A percentile compares a stretch with the other conserved stretches of the same genome.
Evolutionary conservation across 768 basidiomycete species (phyloP).

Genomic region (Panaeolus cyanescens): DNA sequence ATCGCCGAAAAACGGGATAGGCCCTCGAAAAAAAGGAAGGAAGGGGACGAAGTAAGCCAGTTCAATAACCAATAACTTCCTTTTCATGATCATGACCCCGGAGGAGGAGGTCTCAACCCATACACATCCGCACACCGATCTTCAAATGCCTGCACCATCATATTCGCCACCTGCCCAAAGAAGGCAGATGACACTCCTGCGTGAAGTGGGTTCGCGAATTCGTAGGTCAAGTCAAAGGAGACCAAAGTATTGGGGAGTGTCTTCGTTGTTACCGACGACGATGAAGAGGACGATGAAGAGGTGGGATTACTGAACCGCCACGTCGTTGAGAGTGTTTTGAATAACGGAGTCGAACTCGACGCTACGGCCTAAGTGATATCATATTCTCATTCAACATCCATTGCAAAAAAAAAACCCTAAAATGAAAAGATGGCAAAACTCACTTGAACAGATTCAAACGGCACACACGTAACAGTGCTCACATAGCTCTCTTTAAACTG

Average conservation of each 20-base stretch:
- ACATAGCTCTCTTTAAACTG: conserved; percentile 86
- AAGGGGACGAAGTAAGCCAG: no score
- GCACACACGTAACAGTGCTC: conserved; percentile 80
- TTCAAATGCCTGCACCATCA: conserved; percentile 95
- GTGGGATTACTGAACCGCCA: conserved; percentile 19
- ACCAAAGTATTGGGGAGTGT: conserved; percentile 68
- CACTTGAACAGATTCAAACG: conserved; percentile 80
- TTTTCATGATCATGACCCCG: background rate
- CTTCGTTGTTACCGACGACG: conserved; percentile 8
- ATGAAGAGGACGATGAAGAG: background rate
- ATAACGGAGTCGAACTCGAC: conserved; percentile 24
- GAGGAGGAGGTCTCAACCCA: conserved; percentile 32
- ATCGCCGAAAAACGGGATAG: background rate
- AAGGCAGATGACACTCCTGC: conserved; percentile 82
- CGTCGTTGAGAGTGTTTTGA: conserved; percentile 24
- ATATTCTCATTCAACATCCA: background rate
- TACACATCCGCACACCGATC: conserved; percentile 77
- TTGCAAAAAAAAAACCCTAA: background rate
- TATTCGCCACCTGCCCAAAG: conserved; percentile 82
- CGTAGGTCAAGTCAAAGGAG: conserved; percentile 81
- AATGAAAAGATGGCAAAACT: conserved; percentile 20
- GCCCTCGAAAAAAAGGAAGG: no score
- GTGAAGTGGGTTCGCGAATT: conserved; percentile 86
- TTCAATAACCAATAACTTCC: background rate
- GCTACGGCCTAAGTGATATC: conserved; percentile 19